A percentile compares a stretch with the other conserved stretches of the same genome.
Evolutionary conservation across 768 basidiomycete genomes (phyloP).

Genomic region (Suillus weaverae): DNA sequence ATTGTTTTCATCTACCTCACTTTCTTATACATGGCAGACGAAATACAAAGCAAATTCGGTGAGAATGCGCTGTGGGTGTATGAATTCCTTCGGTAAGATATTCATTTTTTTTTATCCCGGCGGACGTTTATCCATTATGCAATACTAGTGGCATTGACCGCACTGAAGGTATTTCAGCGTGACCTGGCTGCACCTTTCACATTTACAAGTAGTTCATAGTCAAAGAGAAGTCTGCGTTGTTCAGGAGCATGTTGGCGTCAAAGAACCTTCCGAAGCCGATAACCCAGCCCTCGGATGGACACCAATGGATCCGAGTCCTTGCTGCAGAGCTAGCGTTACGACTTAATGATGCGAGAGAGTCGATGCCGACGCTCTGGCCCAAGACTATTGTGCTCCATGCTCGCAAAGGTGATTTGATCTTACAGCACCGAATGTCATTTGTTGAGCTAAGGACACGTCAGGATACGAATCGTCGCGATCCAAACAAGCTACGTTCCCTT

Average conservation of each 20-base stretch:
- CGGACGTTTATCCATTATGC: not conserved
- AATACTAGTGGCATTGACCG: slow-evolving; percentile 76
- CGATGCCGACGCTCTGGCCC: slow-evolving; percentile 81
- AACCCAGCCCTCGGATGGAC: slow-evolving; percentile 69
- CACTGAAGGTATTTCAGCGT: slow-evolving; percentile 63
- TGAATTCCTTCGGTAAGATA: slow-evolving; percentile 76
- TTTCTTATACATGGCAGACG: slow-evolving; percentile 44
- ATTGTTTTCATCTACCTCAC: not conserved
- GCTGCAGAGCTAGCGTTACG: slow-evolving; percentile 88
- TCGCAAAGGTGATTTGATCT: slow-evolving; percentile 54
- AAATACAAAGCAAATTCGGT: slow-evolving; percentile 79
- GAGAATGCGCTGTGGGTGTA: slow-evolving; percentile 90
- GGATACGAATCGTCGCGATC: slow-evolving; percentile 70
- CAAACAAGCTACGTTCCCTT: slow-evolving; percentile 88
- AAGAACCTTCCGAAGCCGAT: slow-evolving; percentile 88
- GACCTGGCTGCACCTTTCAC: not conserved
- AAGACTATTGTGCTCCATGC: slow-evolving; percentile 84
- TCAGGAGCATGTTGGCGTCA: slow-evolving; percentile 95
- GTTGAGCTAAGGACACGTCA: slow-evolving; percentile 27
- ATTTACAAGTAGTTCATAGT: slow-evolving; percentile 47
- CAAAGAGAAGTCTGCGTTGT: slow-evolving; percentile 75
- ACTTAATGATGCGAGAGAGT: slow-evolving; percentile 76
- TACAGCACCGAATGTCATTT: not conserved
- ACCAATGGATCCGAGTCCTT: slow-evolving; percentile 89
- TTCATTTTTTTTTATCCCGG: not conserved